These are phyloP conservation scores for Cenococcum geophilum DNA, from an alignment of 495 filamentous ascomycete genomes.

Conservation along the genomic window DNA sequence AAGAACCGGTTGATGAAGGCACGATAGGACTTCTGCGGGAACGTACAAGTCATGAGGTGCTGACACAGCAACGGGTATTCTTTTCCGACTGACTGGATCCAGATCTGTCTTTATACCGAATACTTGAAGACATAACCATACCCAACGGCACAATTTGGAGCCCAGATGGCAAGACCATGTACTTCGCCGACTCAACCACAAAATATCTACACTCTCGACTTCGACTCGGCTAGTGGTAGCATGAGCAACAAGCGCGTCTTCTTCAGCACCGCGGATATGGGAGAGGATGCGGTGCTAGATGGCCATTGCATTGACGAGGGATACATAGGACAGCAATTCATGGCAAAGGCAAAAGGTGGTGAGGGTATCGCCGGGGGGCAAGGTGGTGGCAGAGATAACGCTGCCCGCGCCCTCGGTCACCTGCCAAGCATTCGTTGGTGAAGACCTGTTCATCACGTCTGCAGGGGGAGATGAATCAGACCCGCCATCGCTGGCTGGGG, in stretches of 20 bases:
- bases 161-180: slow-evolving; percentile 66
- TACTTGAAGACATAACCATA: slow-evolving; percentile 63
- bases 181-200: slow-evolving; percentile 72
- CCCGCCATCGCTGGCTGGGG: slow-evolving; percentile 32
- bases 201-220: slow-evolving; percentile 71
- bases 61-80: slow-evolving; percentile 40
- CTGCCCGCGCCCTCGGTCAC: slow-evolving; percentile 37
- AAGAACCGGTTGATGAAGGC: slow-evolving; percentile 37
- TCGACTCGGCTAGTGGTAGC: slow-evolving; percentile 53
- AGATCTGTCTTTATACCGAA: slow-evolving; percentile 53
- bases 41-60: not conserved
- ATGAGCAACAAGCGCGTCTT: slow-evolving; percentile 64
- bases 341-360: slow-evolving; percentile 37
- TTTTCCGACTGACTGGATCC: slow-evolving; percentile 63
- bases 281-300: slow-evolving; percentile 41
- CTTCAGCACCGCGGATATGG: slow-evolving; percentile 45
- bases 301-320: slow-evolving; percentile 44
- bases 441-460: slow-evolving; percentile 39
- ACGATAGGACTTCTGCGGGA: slow-evolving; percentile 39
- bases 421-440: slow-evolving; percentile 38
- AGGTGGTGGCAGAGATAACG: slow-evolving; percentile 38
- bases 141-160: slow-evolving; percentile 78
- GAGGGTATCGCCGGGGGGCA: slow-evolving; percentile 33
- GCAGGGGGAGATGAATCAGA: slow-evolving; percentile 35
- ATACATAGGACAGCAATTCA: slow-evolving; percentile 38